Percentiles rank a stretch among this genome's conserved stretches.
Conservation (phyloP, 1,284 basidiomycete genomes). For the Xerocomus amazonicus region DNA sequence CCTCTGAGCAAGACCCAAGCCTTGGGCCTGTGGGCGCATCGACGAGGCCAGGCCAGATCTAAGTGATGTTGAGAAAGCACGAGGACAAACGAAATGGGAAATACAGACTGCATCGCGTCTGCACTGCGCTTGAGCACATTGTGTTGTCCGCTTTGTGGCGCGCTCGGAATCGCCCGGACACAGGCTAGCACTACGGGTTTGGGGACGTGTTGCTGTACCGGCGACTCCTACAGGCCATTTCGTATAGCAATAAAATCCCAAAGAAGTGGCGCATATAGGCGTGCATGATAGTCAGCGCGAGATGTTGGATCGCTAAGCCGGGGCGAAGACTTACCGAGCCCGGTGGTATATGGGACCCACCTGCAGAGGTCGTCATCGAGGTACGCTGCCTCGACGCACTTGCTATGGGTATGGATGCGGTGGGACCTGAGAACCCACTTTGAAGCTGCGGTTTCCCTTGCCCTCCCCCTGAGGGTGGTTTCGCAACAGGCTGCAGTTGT, state of each 20-base stretch:
- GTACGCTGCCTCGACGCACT: conserved; percentile 22
- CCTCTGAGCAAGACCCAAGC: conserved; percentile 46
- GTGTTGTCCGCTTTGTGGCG: conserved; percentile 8
- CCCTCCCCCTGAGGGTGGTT: not conserved
- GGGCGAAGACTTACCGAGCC: conserved; percentile 36
- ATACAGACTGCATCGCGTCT: conserved; percentile 40
- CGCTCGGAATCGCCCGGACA: not conserved
- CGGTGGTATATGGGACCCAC: conserved; percentile 51
- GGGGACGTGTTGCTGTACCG: not conserved
- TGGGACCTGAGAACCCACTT: conserved; percentile 5
- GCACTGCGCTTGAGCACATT: conserved; percentile 37
- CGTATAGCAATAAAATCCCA: not conserved
- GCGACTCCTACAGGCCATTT: conserved; percentile 4
- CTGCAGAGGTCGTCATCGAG: conserved; percentile 38
- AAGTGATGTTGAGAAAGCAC: not conserved
- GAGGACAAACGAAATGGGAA: not conserved
- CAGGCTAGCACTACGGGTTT: conserved; percentile 5
- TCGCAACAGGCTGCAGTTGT: conserved; percentile 1
- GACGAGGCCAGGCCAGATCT: conserved; percentile 11
- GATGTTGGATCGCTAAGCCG: not conserved
- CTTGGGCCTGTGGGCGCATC: conserved; percentile 32
- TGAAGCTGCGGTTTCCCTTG: not conserved
- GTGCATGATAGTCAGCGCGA: not conserved
- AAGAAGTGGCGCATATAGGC: conserved; percentile 6
- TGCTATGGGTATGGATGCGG: conserved; percentile 6